Conservation (phyloP, 306 rosid species). For the Prunus persica region Prunus_persica_NCBIv2 NC_034011.1:25738001-25738500, state of each 20-base stretch:
- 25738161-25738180: slow-evolving; percentile 69
- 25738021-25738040: slow-evolving; percentile 40
- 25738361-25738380: not conserved
- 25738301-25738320: not conserved
- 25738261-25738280: slow-evolving; percentile 12
- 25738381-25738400: not conserved
- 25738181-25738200: slow-evolving; percentile 59
- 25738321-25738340: not conserved
- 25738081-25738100: slow-evolving; percentile 78
- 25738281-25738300: not conserved
- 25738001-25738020: slow-evolving; percentile 44
- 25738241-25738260: slow-evolving; percentile 70
- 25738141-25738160: slow-evolving; percentile 91
- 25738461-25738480: not conserved
- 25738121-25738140: slow-evolving; percentile 76
- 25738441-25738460: not conserved
- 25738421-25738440: not conserved
- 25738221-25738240: slow-evolving; percentile 82
- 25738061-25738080: slow-evolving; percentile 85
- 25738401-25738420: not conserved
- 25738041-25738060: slow-evolving; percentile 48
- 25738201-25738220: slow-evolving; percentile 94
- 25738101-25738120: slow-evolving; percentile 63
- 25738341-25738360: not conserved
- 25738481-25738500: not conserved